Base-by-base conservation (phyloP, 305 asterid genomes). In the Fraxinus angustifolia region DNA sequence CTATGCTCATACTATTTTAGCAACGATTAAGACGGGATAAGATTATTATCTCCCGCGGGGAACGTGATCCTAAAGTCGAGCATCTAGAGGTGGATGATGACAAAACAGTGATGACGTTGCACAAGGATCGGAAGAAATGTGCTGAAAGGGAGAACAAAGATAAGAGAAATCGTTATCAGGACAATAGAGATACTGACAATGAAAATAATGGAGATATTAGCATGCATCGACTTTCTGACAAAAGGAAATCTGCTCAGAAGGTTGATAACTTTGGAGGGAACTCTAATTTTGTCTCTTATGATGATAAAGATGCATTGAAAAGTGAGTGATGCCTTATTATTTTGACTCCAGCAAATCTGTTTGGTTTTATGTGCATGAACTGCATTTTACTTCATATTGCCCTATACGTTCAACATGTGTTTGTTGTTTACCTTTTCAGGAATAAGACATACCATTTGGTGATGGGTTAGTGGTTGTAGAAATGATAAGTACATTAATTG, bases 81-180 rank as follows among this genome's bases (percentile, higher is more conserved):
- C 92, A 83, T 76, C 91, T 92, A 19, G 99, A 93, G 83, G 87
- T 88, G 40, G 97, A 92, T 76, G 98, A 90, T 84, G 97, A 91
- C 86, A 96, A 93, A 85, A 82, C 93, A 40, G 87, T 80, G 78
- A 50, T 89, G 85, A 94, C 90, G 86, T 74, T 93, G 85, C 97
- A 88, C 85, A 94, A 90, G 83, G 99, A 94, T 86, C 94, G 91
- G 80, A 96, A 92, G 91, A 91, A 88, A 89, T 96, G 90, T 72
- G 82, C 80, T 48, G 99, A 93, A 30, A 93, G 87, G 88, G 98
- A 96, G 83, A 91, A 75, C 81, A 87, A 88, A 90, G 97, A 93
- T 28, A 86, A 88, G 92, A 91, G 93, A 89, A 90, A 82, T 78
- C 91, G 91, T 79, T 96, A 90, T 85, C 95, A 77, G 86, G 97